Evolutionary conservation across 164 flowering plant species (phyloP).

Genomic region (Vitis amurensis): DNA sequence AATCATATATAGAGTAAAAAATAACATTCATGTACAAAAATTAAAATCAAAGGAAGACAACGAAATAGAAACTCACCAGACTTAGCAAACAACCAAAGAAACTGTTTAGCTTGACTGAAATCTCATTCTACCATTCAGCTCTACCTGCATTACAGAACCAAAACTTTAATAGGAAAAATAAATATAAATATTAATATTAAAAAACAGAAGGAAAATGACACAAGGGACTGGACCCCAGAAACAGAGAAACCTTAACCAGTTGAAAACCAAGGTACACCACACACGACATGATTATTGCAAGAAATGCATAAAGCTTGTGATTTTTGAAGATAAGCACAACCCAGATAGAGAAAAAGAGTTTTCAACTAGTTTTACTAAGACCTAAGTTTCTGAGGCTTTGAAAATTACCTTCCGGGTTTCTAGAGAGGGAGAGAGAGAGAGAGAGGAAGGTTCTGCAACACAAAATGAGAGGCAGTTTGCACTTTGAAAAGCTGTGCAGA

Average conservation of each 20-base stretch:
- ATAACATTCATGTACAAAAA: not conserved
- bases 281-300: not conserved
- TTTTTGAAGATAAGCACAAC: not conserved
- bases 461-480: not conserved
- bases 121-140: conserved; percentile 1
- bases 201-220: not conserved
- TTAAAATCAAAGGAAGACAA: not conserved
- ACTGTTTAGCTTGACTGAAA: conserved; percentile 10
- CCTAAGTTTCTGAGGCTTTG: not conserved
- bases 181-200: too few relatives aligned
- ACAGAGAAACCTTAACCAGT: conserved; percentile 2
- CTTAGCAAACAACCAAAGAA: conserved; percentile 2
- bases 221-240: not conserved
- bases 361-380: not conserved
- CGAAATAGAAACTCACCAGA: not conserved
- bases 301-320: not conserved
- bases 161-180: not conserved
- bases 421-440: not conserved
- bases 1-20: not conserved
- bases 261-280: not conserved
- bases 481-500: not conserved
- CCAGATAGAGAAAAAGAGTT: not conserved
- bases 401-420: not conserved
- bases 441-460: too few relatives aligned
- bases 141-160: conserved; percentile 9